Percentiles rank a stretch among this genome's conserved stretches.
phyloP scores from a whole-genome alignment of 2,329 filamentous ascomycete species.

The Venturia nashicola region DNA sequence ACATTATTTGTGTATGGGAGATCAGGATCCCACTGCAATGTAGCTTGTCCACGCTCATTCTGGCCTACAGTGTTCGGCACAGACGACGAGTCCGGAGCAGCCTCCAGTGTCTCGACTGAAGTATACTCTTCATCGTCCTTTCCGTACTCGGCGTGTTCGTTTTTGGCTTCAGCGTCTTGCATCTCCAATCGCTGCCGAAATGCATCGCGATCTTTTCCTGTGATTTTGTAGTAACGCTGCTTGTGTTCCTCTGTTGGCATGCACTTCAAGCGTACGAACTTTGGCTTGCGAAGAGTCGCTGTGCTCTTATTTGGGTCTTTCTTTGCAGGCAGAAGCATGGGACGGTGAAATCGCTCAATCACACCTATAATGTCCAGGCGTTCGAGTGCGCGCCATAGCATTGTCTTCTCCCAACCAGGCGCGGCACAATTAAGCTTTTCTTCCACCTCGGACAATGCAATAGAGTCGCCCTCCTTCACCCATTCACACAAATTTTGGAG shows the following conservation, averaged over 20 bases:
- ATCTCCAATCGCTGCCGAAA: conserved; percentile 4
- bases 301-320: background rate
- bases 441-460: conserved; percentile 41
- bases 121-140: conserved; percentile 13
- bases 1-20: conserved; percentile 39
- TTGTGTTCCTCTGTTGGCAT: conserved; percentile 20
- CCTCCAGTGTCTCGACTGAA: conserved; percentile 1
- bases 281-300: background rate
- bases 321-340: background rate
- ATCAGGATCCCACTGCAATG: conserved; percentile 45
- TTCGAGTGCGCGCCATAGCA: conserved; percentile 11
- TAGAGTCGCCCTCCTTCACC: conserved; percentile 37
- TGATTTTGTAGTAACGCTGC: conserved; percentile 3
- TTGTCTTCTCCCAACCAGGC: conserved; percentile 1
- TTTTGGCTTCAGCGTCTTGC: conserved; percentile 5
- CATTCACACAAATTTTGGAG: conserved; percentile 35
- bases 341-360: conserved; percentile 5
- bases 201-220: conserved; percentile 5
- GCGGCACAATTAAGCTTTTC: conserved; percentile 28
- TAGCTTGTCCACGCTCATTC: conserved; percentile 17
- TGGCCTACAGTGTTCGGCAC: background rate
- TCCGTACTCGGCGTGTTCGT: conserved; percentile 4
- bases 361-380: conserved; percentile 11
- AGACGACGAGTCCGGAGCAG: background rate
- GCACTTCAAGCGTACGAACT: background rate